Percentiles rank a stretch among this genome's conserved stretches.
Evolutionary conservation across 257 asterid genomes (phyloP).

Genomic region (Fraxinus excelsior): DNA sequence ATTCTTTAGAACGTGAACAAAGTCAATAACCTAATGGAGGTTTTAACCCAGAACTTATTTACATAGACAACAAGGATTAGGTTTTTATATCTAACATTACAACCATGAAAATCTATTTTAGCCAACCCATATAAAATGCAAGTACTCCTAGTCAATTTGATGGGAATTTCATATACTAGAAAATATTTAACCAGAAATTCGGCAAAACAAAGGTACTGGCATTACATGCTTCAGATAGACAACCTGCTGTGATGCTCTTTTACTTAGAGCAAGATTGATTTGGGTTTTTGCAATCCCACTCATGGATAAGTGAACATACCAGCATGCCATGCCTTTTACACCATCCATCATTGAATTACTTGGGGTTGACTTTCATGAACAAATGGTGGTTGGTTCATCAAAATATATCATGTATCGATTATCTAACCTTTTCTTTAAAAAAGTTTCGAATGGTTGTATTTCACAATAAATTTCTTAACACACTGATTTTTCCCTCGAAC

Average conservation of each 20-base stretch:
- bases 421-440: background rate
- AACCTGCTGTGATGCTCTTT: background rate
- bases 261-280: background rate
- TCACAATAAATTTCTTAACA: background rate
- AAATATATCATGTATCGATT: background rate
- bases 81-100: background rate
- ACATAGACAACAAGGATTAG: background rate
- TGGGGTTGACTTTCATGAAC: too few species aligned
- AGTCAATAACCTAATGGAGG: background rate
- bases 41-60: constrained; percentile 2
- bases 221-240: background rate
- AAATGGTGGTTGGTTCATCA: background rate
- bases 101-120: background rate
- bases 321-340: too few species aligned
- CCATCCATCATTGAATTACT: too few species aligned
- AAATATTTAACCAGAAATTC: background rate
- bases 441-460: background rate
- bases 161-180: background rate
- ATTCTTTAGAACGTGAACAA: background rate
- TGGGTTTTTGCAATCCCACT: background rate
- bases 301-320: too few species aligned
- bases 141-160: background rate
- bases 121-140: background rate
- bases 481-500: background rate
- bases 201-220: background rate